These are phyloP conservation scores for Fusarium humuli DNA, from an alignment of 2,329 filamentous ascomycete genomes.

Conservation along the genomic window DNA sequence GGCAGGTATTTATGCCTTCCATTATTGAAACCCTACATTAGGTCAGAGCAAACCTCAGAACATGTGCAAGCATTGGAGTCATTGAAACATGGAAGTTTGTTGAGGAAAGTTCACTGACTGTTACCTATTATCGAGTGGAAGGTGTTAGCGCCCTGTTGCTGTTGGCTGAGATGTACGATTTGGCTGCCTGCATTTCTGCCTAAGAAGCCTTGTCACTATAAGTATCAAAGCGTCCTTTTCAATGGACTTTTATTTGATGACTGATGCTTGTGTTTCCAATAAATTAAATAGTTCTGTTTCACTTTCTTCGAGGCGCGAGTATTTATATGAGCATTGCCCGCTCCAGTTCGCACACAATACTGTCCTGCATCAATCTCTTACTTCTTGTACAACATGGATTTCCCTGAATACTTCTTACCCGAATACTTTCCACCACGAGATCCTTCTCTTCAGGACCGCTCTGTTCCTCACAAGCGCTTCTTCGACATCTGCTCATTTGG, in stretches of 20 bases:
- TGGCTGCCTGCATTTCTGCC: conserved; percentile 20
- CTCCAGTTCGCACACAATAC: not conserved
- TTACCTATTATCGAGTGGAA: not conserved
- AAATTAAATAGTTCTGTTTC: not conserved
- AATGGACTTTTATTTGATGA: not conserved
- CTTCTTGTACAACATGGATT: not conserved
- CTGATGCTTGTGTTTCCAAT: not conserved
- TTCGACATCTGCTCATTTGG: conserved; percentile 18
- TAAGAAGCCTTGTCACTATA: conserved; percentile 1
- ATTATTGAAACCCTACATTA: not conserved
- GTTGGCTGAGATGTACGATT: conserved; percentile 5
- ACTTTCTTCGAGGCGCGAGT: not conserved
- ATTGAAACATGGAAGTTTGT: not conserved
- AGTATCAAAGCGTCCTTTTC: not conserved
- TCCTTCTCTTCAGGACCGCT: conserved; percentile 9
- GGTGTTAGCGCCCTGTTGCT: not conserved
- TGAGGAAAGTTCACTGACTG: not conserved
- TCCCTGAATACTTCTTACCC: not conserved
- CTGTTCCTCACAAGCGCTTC: conserved; percentile 13
- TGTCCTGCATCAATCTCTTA: not conserved
- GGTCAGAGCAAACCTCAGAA: not conserved
- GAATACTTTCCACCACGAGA: conserved; percentile 8
- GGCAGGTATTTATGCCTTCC: not conserved
- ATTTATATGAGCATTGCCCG: not conserved
- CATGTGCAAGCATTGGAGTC: not conserved